Percentiles rank a stretch among this genome's conserved stretches.
phyloP scores from a whole-genome alignment of 23 red algal genomes.

The Gracilaria gracilis region DNA sequence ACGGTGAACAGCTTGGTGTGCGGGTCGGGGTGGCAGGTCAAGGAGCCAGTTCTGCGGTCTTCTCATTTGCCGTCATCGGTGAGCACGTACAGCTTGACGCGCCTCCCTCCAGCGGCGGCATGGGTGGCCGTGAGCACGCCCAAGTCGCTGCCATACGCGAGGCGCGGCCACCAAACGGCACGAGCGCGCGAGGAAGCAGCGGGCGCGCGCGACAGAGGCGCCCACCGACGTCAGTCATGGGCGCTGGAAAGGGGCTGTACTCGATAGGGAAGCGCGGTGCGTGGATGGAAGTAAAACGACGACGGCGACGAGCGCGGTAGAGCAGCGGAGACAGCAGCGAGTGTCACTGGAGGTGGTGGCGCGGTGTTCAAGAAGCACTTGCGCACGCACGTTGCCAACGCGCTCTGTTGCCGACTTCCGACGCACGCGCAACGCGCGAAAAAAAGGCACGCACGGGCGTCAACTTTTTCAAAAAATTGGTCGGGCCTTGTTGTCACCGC shows the following conservation, averaged over 20 bases:
- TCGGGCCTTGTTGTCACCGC: background rate
- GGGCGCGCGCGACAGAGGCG: background rate
- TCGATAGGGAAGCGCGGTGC: too few relatives aligned
- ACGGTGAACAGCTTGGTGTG: conserved; percentile 27
- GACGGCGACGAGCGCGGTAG: background rate
- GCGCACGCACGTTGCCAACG: conserved; percentile 4
- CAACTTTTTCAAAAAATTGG: background rate
- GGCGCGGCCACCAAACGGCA: background rate
- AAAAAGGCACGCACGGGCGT: background rate
- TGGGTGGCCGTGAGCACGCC: conserved; percentile 27
- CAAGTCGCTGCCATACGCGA: conserved; percentile 31
- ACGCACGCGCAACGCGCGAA: too few relatives aligned
- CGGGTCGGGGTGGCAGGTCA: conserved; percentile 43
- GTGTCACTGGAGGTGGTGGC: background rate
- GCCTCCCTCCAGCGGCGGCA: conserved; percentile 6
- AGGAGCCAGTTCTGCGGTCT: conserved; percentile 46
- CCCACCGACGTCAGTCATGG: background rate
- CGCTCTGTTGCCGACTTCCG: background rate
- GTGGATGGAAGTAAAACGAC: too few relatives aligned
- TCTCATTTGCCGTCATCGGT: conserved; percentile 52
- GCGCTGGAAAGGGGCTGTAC: too few relatives aligned
- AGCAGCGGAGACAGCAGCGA: background rate
- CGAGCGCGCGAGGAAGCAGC: background rate
- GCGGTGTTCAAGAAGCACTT: background rate
- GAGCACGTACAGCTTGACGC: conserved; percentile 71